Evolutionary conservation across 805 yeast genomes (phyloP), one percentile per base, ranked within the genome.

Genomic region (Pichia thaimueangensis): DNA sequence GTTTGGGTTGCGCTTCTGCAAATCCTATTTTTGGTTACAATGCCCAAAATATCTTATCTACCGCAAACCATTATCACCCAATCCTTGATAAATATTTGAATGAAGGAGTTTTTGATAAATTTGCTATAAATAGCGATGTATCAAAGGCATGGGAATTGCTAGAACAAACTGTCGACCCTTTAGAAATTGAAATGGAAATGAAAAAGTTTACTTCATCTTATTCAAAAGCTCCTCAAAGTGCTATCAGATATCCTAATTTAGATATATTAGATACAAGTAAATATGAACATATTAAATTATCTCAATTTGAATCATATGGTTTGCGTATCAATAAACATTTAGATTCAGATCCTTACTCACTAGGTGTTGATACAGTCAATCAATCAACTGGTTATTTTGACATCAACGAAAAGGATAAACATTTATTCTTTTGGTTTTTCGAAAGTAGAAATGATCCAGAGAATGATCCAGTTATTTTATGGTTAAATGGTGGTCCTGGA

Each of bases 401-500:
- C 62, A 78, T 84, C 39, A 49, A 53, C 19, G 53, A 51, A 19
- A 47, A 53, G 17, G 96, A 86, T 59, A 87, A 87, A 66, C 96
- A 87, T 65, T 80, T 86, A 59, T 86, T 86, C 68, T 65, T 59
- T 37, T 65, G 93, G 89, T 82, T 81, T 58, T 88, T 87, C 55
- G 95, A 87, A 64, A 81, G 91, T 46, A 78, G 95, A 70, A 82
- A 82, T 60, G 89, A 85, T 62, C 95, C 96, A n/a, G 67, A 67
- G 49, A 84, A 72, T 47, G 96, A 86, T 63, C 96, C 96, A 1
- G 70, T 86, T 31, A 74, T 88, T 39, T 70, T 91, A 52, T 88
- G 96, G 95, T 72, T 87, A 58, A 87, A 87, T 59, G 96, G 96
- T 53, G 96, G 96, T 15, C 96, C 96, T 34, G 96, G 96, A 4